Conservation (phyloP, 768 basidiomycete genomes). For the Lactarius sanguifluus region DNA sequence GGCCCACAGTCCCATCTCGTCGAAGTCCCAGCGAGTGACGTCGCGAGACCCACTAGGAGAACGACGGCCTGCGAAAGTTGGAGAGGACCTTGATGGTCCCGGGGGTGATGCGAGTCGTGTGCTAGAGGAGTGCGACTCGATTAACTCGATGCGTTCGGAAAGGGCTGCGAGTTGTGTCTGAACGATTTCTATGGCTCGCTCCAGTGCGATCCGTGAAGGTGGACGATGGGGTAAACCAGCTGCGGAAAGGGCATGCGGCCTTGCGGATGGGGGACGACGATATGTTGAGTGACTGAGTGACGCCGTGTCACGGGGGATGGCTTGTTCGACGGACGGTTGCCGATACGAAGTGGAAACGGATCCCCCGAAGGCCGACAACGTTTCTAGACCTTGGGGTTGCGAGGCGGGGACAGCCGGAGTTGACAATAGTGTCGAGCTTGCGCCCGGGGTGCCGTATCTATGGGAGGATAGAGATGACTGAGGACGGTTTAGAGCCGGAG, state of each 20-base stretch:
- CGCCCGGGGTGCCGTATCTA: slow-evolving; percentile 76
- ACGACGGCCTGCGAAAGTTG: slow-evolving; percentile 32
- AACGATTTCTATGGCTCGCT: slow-evolving; percentile 74
- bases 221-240: slow-evolving; percentile 39
- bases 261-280: slow-evolving; percentile 27
- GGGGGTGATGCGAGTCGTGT: slow-evolving; percentile 38
- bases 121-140: slow-evolving; percentile 47
- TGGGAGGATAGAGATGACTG: slow-evolving; percentile 76
- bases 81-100: slow-evolving; percentile 33
- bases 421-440: slow-evolving; percentile 58
- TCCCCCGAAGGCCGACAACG: slow-evolving; percentile 68
- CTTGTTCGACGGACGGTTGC: slow-evolving; percentile 35
- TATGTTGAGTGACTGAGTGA: slow-evolving; percentile 3
- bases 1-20: slow-evolving; percentile 85
- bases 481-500: slow-evolving; percentile 48
- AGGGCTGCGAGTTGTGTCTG: slow-evolving; percentile 82
- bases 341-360: slow-evolving; percentile 40
- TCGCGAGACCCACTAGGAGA: slow-evolving; percentile 29
- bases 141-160: slow-evolving; percentile 58
- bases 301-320: slow-evolving; percentile 19
- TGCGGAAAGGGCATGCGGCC: slow-evolving; percentile 28
- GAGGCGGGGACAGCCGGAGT: slow-evolving; percentile 52
- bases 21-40: slow-evolving; percentile 16
- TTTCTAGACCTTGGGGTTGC: slow-evolving; percentile 72
- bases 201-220: slow-evolving; percentile 55